Percentiles rank a stretch among this genome's conserved stretches.
These are phyloP conservation scores for Trematosphaeria pertusa DNA, from an alignment of 2,329 filamentous ascomycete species.

Conservation along the genomic window DNA sequence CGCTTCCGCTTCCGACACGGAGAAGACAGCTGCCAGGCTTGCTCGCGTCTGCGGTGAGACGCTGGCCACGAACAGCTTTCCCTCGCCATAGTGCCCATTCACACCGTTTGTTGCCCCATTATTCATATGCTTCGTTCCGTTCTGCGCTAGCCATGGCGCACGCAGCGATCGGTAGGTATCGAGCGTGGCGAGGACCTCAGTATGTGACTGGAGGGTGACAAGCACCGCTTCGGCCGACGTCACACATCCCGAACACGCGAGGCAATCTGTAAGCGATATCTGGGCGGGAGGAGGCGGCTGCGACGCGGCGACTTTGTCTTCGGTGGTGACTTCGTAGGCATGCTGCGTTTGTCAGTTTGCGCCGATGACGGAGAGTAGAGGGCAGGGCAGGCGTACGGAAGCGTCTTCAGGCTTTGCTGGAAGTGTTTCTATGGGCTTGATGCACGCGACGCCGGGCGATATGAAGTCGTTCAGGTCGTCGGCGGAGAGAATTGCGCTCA, in stretches of 20 bases:
- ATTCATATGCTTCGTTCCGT: conserved; percentile 27
- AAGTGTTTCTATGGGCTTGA: conserved; percentile 94
- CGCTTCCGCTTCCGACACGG: conserved; percentile 74
- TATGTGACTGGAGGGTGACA: conserved; percentile 91
- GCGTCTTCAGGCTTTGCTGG: conserved; percentile 62
- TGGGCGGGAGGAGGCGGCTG: conserved; percentile 76
- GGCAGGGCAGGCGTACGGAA: conserved; percentile 46
- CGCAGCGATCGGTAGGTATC: conserved; percentile 64
- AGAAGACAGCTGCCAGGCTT: conserved; percentile 84
- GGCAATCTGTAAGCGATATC: conserved; percentile 95
- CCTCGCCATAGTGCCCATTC: conserved; percentile 49
- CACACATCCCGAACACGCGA: conserved; percentile 96
- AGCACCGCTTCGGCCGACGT: conserved; percentile 98
- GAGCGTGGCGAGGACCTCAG: conserved; percentile 84
- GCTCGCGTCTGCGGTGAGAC: conserved; percentile 91
- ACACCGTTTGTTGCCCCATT: conserved; percentile 17
- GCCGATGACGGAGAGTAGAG: conserved; percentile 14
- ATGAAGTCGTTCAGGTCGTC: conserved; percentile 99
- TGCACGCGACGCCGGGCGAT: conserved; percentile 94
- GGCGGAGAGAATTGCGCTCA: conserved; percentile 96
- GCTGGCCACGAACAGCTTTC: conserved; percentile 86
- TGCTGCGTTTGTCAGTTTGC: conserved; percentile 53
- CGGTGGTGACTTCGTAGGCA: conserved; percentile 87
- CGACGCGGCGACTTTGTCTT: conserved; percentile 71
- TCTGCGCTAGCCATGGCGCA: conserved; percentile 39